These are phyloP conservation scores for Cyberlindnera nakhonratchasimensis DNA, from an alignment of 805 yeast species.

Conservation along the genomic window DNA sequence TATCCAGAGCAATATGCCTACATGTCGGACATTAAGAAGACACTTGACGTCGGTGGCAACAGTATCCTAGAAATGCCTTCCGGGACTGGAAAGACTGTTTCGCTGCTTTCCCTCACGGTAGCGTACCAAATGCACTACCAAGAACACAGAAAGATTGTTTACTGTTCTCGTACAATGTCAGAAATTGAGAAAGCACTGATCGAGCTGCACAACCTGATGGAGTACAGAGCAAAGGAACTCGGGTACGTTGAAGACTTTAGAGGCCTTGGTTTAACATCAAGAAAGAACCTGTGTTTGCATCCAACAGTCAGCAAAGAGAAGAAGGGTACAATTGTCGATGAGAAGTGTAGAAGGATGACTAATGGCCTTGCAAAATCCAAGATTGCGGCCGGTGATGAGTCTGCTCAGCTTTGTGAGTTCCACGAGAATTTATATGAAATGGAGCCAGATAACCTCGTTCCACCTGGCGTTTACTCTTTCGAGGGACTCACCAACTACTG, in stretches of 20 bases:
- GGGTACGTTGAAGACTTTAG: constrained; percentile 89
- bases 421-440: constrained; percentile 86
- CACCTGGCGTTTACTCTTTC: constrained; percentile 92
- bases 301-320: constrained; percentile 84
- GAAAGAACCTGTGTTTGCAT: constrained; percentile 91
- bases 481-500: constrained; percentile 79
- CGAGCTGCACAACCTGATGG: constrained; percentile 87
- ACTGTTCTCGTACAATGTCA: constrained; percentile 99
- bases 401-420: constrained; percentile 67
- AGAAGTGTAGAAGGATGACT: constrained; percentile 90
- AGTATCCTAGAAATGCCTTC: constrained; percentile 99
- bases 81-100: constrained; percentile 97
- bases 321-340: constrained; percentile 92
- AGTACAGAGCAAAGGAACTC: constrained; percentile 72
- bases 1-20: constrained; percentile 98
- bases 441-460: constrained; percentile 86
- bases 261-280: constrained; percentile 89
- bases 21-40: constrained; percentile 92
- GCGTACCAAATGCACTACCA: constrained; percentile 96
- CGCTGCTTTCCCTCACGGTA: constrained; percentile 83
- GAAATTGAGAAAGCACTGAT: constrained; percentile 97
- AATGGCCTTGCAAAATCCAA: constrained; percentile 80
- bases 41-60: constrained; percentile 94
- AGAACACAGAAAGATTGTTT: constrained; percentile 88
- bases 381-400: constrained; percentile 49